phyloP scores from a whole-genome alignment of 345 rosid genomes.

The Murraya paniculata region DNA sequence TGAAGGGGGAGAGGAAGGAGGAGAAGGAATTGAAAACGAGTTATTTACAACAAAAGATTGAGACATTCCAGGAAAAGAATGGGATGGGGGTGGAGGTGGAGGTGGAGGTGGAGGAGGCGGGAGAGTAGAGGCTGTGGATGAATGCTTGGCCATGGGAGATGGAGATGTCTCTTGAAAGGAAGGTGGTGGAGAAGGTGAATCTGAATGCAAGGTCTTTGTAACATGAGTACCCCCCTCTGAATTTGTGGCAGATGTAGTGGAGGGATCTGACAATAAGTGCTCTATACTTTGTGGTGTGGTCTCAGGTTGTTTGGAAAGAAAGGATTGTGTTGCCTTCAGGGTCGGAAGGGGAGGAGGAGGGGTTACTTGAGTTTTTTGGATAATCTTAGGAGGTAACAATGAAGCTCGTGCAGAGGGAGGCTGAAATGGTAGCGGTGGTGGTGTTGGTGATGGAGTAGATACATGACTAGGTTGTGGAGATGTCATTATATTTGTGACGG shows the following conservation, averaged over 20 bases:
- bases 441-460: constrained; percentile 12
- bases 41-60: constrained; percentile 6
- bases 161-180: constrained; percentile 6
- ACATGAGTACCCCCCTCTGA: not conserved
- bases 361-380: constrained; percentile 1
- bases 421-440: constrained; percentile 5
- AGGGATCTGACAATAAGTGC: constrained; percentile 15
- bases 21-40: constrained; percentile 20
- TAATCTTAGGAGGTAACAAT: constrained; percentile 1
- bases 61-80: constrained; percentile 21
- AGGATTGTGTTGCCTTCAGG: constrained; percentile 8
- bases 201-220: not conserved
- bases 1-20: constrained; percentile 21
- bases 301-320: constrained; percentile 10
- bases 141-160: constrained; percentile 2
- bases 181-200: constrained; percentile 24
- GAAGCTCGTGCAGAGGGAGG: constrained; percentile 14
- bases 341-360: constrained; percentile 13
- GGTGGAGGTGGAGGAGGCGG: constrained; percentile 20
- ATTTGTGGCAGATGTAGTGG: constrained; percentile 9
- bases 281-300: not conserved
- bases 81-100: constrained; percentile 23
- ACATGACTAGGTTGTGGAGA: constrained; percentile 17
- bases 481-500: constrained; percentile 24
- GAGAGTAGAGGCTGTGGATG: constrained; percentile 5